A percentile compares a stretch with the other conserved stretches of the same genome.
Evolutionary conservation across 495 filamentous ascomycete species (phyloP).

Genomic region (Talaromyces wortmannii): DNA sequence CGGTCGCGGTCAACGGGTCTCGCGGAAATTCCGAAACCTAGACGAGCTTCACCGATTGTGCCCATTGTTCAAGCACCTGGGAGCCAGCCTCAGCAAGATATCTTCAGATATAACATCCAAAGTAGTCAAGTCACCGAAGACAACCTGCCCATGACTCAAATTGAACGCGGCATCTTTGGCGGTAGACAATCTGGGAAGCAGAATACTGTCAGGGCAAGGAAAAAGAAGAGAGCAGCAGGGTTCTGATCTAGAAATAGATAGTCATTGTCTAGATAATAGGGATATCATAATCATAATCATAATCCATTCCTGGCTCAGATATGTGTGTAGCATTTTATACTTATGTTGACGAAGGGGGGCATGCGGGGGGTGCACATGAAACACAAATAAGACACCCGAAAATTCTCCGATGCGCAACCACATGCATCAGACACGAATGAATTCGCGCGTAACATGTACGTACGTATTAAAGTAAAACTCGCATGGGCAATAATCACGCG

Average conservation of each 20-base stretch:
- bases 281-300: too few relatives aligned
- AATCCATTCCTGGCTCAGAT: too few relatives aligned
- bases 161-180: slow-evolving; percentile 33
- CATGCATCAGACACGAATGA: too few relatives aligned
- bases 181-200: slow-evolving; percentile 23
- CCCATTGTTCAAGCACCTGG: slow-evolving; percentile 21
- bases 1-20: slow-evolving; percentile 2
- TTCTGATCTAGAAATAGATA: slow-evolving; percentile 20
- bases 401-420: not conserved
- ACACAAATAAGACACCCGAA: not conserved
- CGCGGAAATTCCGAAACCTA: slow-evolving; percentile 10
- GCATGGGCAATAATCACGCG: not conserved
- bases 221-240: slow-evolving; percentile 35
- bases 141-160: slow-evolving; percentile 34
- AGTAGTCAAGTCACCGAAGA: slow-evolving; percentile 34
- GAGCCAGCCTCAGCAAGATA: slow-evolving; percentile 28
- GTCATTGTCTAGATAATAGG: not conserved
- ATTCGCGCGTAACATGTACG: too few relatives aligned
- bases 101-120: slow-evolving; percentile 8
- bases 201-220: slow-evolving; percentile 20
- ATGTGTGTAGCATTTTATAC: too few relatives aligned
- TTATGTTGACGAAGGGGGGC: too few relatives aligned
- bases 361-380: too few relatives aligned
- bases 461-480: not conserved
- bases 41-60: slow-evolving; percentile 18